Base-by-base conservation (phyloP, 2,329 filamentous ascomycete genomes). In the Ambrosiella cleistominuta region DNA sequence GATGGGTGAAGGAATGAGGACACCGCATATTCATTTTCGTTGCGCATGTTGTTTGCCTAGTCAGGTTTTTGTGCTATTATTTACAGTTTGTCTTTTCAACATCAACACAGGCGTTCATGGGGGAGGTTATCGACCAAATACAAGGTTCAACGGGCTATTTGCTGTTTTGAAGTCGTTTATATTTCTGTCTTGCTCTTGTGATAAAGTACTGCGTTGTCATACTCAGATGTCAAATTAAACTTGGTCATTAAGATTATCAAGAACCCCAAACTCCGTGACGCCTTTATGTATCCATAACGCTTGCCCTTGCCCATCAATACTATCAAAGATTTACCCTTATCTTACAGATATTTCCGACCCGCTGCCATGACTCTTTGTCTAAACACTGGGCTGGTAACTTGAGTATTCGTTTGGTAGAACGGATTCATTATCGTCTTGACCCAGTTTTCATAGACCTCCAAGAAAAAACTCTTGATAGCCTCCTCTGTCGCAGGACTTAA, bases 401-500 rank as follows among this genome's bases (percentile, higher is more conserved):
- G 83, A 76, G 86, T 86, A 63, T 95, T 91, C 58, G 85, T 81
- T 57, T 79, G 77, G 73, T 96, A 97, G 69, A 98, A 98, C 0
- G 93, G 93, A 67, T 82, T 97, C 93, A 98, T 97, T 60, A 90
- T 82, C 11, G 90, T 87, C 77, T 98, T 98, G 63, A 95, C 81
- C 84, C 91, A 98, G 64, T 83, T 88, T 72, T 98, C 93, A 72
- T 96, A 97, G 11, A 96, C 86, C 68, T 98, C 93, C 13, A 79
- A 77, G 73, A 98, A 95, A 73, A 97, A 98, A 70, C 88, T 88
- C 68, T 88, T 83, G 65, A 97, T 86, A 3, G 93, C 91, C 72
- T 98, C 93, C 72, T 98, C 93, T 4, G 91, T 95, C 68, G 91
- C 88, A 5, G 88, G 84, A 60, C 84, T 86, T 2, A 84, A 91